These are phyloP conservation scores for Bolboschoenoplectus hybrid DNA, from an alignment of 202 grass and related monocot species.

Conservation along the genomic window DNA sequence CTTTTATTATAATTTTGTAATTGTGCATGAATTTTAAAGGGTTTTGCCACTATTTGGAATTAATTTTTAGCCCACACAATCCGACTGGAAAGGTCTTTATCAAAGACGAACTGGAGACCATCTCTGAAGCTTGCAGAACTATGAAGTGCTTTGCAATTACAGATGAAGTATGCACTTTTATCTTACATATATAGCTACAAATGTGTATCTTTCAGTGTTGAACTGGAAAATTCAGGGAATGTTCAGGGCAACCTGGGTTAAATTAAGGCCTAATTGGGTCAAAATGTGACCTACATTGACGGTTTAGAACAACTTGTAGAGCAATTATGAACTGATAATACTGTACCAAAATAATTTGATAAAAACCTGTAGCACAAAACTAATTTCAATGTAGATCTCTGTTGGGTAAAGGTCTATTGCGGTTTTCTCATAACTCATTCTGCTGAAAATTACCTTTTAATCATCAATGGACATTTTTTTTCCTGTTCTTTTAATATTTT, in stretches of 20 bases:
- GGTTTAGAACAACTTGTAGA: neutral
- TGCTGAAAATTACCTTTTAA: neutral
- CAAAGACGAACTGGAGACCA: slow-evolving; percentile 66
- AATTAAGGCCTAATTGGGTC: neutral
- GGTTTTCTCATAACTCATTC: neutral
- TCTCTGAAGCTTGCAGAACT: slow-evolving; percentile 69
- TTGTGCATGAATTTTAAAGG: neutral
- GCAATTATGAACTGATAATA: neutral
- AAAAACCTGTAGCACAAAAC: no score
- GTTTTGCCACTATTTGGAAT: neutral
- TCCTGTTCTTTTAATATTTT: slow-evolving; percentile 12
- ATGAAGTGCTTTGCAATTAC: slow-evolving; percentile 85
- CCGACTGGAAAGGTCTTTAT: slow-evolving; percentile 93
- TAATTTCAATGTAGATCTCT: no score
- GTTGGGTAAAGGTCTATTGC: no score
- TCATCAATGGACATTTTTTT: neutral
- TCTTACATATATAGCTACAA: slow-evolving; percentile 11
- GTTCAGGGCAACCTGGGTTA: neutral
- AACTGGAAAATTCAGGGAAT: neutral
- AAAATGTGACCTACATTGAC: neutral
- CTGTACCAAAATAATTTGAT: neutral
- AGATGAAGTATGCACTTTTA: slow-evolving; percentile 72
- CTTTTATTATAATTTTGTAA: neutral
- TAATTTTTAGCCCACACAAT: slow-evolving; percentile 77
- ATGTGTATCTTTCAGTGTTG: neutral